Evolutionary conservation across 1,284 basidiomycete species (phyloP), one percentile per base, ranked within the genome.

Genomic region (Ustilago curta): DNA sequence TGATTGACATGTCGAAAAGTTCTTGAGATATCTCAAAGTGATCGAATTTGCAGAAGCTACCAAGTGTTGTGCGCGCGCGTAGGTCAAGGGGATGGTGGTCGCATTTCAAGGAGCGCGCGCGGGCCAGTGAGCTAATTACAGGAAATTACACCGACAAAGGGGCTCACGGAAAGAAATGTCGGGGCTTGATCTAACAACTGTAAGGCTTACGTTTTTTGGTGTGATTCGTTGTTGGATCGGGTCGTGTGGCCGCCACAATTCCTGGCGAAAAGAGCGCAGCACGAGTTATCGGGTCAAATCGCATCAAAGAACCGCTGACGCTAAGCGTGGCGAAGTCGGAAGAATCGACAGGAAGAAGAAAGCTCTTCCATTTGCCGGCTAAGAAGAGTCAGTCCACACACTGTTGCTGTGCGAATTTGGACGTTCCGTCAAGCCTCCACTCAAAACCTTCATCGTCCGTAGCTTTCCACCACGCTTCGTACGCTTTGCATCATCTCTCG

Each of bases 381-480:
- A 27, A 27, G 27, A 27, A 27, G 27, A n/a, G n/a, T n/a, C n/a
- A n/a, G n/a, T n/a, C n/a, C n/a, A n/a, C n/a, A n/a, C n/a, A n/a
- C n/a, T n/a, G n/a, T n/a, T n/a, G n/a, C n/a, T n/a, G n/a, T n/a
- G n/a, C n/a, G n/a, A n/a, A n/a, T 45, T 45, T 29, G 4, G 44
- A 47, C 45, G n/a, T 47, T 29, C 16, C 45, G 31, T n/a, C 45
- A 47, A 37, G 45, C 47, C 47, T 48, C 47, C 47, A 48, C 47
- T 48, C 47, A 31, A 18, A 7, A 45, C 12, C 44, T 45, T 47
- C 27, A 8, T n/a, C 45, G n/a, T 31, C 25, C 45, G n/a, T 31
- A 14, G 11, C n/a, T 27, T 31, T 42, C 18, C 16, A 31, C 18
- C 29, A 42, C 25, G 8, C 35, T 37, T 29, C 49, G 11, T 23